phyloP scores from a whole-genome alignment of 2,329 filamentous ascomycete species.

The Camptophora hylomeconis region DNA sequence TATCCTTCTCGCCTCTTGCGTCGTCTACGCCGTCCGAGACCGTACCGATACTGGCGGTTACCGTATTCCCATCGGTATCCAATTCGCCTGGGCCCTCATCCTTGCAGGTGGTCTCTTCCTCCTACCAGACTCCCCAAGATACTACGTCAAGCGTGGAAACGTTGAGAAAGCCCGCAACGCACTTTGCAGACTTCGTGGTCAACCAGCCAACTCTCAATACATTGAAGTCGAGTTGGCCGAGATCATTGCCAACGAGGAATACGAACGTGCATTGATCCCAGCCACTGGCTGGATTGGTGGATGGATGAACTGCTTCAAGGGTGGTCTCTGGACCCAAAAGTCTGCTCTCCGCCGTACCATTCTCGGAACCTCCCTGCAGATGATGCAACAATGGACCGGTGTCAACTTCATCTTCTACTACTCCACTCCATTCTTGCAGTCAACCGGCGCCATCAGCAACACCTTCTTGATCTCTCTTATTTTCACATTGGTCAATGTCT shows the following conservation, averaged over 20 bases:
- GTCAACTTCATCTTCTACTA: slow-evolving; percentile 90
- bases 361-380: slow-evolving; percentile 59
- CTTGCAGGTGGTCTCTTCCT: slow-evolving; percentile 55
- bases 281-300: slow-evolving; percentile 10
- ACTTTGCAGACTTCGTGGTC: slow-evolving; percentile 59
- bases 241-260: slow-evolving; percentile 80
- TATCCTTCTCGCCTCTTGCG: slow-evolving; percentile 59
- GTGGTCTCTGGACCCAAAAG: slow-evolving; percentile 39
- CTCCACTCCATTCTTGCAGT: slow-evolving; percentile 68
- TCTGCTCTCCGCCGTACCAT: slow-evolving; percentile 52
- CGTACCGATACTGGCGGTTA: slow-evolving; percentile 53
- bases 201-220: slow-evolving; percentile 58
- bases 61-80: slow-evolving; percentile 68
- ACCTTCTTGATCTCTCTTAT: slow-evolving; percentile 73
- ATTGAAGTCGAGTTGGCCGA: slow-evolving; percentile 70
- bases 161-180: slow-evolving; percentile 50
- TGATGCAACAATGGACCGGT: slow-evolving; percentile 72
- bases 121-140: slow-evolving; percentile 76
- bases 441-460: slow-evolving; percentile 61
- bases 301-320: slow-evolving; percentile 55
- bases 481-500: slow-evolving; percentile 79
- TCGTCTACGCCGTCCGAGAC: slow-evolving; percentile 59
- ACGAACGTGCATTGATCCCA: slow-evolving; percentile 40
- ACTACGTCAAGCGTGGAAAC: slow-evolving; percentile 66
- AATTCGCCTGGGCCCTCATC: slow-evolving; percentile 69